Evolutionary conservation across 208 protist species (phyloP), one percentile per base, ranked within the genome.

Genomic region (Angomonas desouzai): DNA sequence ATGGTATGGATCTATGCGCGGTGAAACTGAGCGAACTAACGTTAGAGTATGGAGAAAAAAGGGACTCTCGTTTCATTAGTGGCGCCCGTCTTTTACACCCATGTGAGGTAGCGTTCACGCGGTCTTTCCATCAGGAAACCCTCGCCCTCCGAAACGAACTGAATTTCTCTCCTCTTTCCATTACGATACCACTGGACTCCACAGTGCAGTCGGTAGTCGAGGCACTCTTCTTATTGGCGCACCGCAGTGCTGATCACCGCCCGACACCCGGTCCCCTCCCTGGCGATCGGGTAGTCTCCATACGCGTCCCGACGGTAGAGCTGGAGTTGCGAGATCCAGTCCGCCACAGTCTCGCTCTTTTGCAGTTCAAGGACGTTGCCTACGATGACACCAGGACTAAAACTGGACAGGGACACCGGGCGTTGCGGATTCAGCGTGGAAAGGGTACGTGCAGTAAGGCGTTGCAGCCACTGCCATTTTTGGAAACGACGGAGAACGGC

Each of bases 401-500:
- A n/a, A n/a, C n/a, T n/a, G n/a, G n/a, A n/a, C n/a, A n/a, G n/a
- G n/a, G 45, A 13, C 36, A 51, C 45, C 6, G 45, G 18, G 45
- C 6, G 20, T 13, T 51, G 4, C 20, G 6, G 9, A 51, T 51
- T 22, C 45, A 27, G 6, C 18, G 18, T 9, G 45, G 3, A 23
- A 51, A 13, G 18, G 20, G 45, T 27, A 23, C 20, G 45, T 51
- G 45, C 20, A 13, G 20, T 23, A 51, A 51, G 45, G 45, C 10
- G 20, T 22, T 51, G n/a, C 45, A 51, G 45, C 45, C 45, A 23
- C 45, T 27, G 18, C 45, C 20, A 4, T 27, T 51, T 13, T 4
- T 51, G 45, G 36, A 40, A 40, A 40, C 36, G 36, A 40, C 36
- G 9, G 36, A 40, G n/a, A n/a, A n/a, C n/a, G n/a, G n/a, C n/a